A percentile compares a stretch with the other conserved stretches of the same genome.
Conservation (phyloP, 78 protist species). For the Dictyostelium citrinum region DNA sequence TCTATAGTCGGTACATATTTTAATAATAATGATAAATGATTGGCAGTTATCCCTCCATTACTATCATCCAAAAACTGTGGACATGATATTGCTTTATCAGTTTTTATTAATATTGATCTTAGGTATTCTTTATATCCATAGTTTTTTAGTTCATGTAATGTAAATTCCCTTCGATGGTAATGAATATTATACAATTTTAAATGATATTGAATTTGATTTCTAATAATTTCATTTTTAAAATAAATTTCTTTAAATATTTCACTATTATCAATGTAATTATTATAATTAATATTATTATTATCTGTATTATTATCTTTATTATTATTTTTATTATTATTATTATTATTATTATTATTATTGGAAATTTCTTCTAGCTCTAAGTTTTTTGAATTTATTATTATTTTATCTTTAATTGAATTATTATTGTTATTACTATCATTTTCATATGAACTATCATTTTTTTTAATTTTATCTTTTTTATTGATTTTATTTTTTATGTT, state of each 20-base stretch:
- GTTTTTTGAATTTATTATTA: neutral
- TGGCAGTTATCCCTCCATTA: neutral
- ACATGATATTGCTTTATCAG: neutral
- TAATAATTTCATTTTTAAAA: neutral
- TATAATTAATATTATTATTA: neutral
- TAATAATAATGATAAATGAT: neutral
- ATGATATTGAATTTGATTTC: neutral
- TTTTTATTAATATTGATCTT: neutral
- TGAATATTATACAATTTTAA: constrained; percentile 1
- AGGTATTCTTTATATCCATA: neutral
- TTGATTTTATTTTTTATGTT: neutral
- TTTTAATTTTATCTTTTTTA: neutral
- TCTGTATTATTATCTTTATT: neutral
- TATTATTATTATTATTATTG: neutral
- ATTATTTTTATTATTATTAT: too few species aligned
- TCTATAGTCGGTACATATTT: neutral
- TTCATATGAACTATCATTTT: neutral
- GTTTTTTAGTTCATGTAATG: neutral
- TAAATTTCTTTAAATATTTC: neutral
- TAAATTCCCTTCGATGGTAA: neutral
- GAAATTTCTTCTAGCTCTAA: neutral
- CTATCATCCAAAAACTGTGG: neutral
- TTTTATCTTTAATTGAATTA: neutral
- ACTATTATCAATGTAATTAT: neutral
- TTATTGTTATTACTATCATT: neutral